phyloP scores from a whole-genome alignment of 140 eudicot species.

The Stevia rebaudiana region DNA sequence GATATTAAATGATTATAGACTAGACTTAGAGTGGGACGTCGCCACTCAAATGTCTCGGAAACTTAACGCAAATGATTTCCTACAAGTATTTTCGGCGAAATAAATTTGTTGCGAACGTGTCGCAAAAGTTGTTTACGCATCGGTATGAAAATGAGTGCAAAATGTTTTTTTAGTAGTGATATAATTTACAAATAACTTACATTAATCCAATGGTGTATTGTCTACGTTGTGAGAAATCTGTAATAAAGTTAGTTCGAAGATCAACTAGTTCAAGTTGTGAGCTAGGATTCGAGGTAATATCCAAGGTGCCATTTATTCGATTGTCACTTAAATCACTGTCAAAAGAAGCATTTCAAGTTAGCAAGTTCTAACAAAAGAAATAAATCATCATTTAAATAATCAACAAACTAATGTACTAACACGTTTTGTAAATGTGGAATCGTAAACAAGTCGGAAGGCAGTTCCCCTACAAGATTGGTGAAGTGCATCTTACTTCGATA shows the following conservation, averaged over 20 bases:
- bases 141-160: too few relatives aligned
- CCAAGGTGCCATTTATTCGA: slow-evolving; percentile 48
- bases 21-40: too few relatives aligned
- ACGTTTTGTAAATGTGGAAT: slow-evolving; percentile 47
- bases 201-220: slow-evolving; percentile 33
- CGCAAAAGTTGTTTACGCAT: too few relatives aligned
- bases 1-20: too few relatives aligned
- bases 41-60: too few relatives aligned
- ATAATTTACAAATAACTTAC: slow-evolving; percentile 24
- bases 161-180: too few relatives aligned
- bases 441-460: slow-evolving; percentile 40
- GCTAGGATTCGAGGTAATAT: slow-evolving; percentile 45
- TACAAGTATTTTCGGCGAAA: too few relatives aligned
- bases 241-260: slow-evolving; percentile 39
- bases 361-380: not conserved
- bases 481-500: slow-evolving; percentile 33
- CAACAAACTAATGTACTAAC: slow-evolving; percentile 31
- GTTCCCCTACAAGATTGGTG: slow-evolving; percentile 32
- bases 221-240: slow-evolving; percentile 22
- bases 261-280: slow-evolving; percentile 51
- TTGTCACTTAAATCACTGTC: slow-evolving; percentile 49
- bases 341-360: not conserved
- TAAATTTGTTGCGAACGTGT: too few relatives aligned
- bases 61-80: too few relatives aligned
- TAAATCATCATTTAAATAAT: not conserved